A percentile compares a stretch with the other conserved stretches of the same genome.
These are phyloP conservation scores for Camptophora hylomeconis DNA, from an alignment of 2,329 filamentous ascomycete genomes.

Conservation along the genomic window DNA sequence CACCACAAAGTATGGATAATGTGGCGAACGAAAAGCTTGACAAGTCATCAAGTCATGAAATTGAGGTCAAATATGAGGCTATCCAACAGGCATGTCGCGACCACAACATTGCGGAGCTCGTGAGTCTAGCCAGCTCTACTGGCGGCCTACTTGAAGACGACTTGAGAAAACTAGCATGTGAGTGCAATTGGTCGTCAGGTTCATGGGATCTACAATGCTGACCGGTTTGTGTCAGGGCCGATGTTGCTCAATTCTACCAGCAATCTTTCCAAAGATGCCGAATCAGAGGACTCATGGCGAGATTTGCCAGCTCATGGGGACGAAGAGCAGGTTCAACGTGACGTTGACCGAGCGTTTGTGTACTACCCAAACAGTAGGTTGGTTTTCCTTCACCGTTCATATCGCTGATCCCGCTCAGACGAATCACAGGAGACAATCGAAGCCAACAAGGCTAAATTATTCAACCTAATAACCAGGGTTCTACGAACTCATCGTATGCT, in stretches of 20 bases:
- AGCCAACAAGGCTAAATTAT: constrained; percentile 62
- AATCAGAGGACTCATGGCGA: constrained; percentile 35
- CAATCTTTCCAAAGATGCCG: constrained; percentile 3
- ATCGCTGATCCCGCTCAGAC: constrained; percentile 34
- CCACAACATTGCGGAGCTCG: constrained; percentile 44
- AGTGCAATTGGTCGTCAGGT: constrained; percentile 25
- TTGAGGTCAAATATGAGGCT: constrained; percentile 21
- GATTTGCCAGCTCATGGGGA: constrained; percentile 65
- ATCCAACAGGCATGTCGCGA: constrained; percentile 49
- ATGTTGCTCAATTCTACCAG: constrained; percentile 31
- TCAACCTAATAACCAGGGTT: constrained; percentile 64
- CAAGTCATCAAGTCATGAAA: no score
- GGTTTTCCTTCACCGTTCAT: constrained; percentile 13
- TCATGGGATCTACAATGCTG: constrained; percentile 9
- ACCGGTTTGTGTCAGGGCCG: constrained; percentile 28
- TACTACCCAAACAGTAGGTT: constrained; percentile 74
- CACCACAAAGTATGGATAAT: no score
- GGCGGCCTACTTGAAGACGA: constrained; percentile 57
- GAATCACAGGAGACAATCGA: constrained; percentile 56
- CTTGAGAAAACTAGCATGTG: constrained; percentile 65
- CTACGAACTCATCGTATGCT: constrained; percentile 71
- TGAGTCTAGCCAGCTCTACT: constrained; percentile 44
- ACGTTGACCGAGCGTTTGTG: constrained; percentile 92
- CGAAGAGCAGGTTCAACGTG: constrained; percentile 80
- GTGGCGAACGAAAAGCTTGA: no score